Evolutionary conservation across 768 basidiomycete genomes (phyloP).

Genomic region (Boletus rufocinnamomeus): DNA sequence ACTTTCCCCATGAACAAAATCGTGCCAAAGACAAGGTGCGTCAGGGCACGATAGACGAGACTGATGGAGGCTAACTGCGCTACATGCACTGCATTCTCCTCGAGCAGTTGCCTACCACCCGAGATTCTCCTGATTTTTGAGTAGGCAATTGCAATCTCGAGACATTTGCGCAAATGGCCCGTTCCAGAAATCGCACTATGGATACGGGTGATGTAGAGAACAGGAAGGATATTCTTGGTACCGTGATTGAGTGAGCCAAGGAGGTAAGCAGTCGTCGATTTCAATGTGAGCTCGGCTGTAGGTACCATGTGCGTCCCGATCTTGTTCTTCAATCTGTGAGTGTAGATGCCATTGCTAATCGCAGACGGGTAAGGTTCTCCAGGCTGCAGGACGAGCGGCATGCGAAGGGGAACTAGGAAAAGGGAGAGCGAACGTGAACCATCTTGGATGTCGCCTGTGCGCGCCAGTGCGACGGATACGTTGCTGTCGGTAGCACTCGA

Average conservation of each 20-base stretch:
- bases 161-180: constrained; percentile 59
- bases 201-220: constrained; percentile 77
- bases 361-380: constrained; percentile 44
- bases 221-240: constrained; percentile 64
- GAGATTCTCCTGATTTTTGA: constrained; percentile 59
- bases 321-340: constrained; percentile 79
- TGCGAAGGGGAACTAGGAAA: constrained; percentile 65
- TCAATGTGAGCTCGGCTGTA: constrained; percentile 71
- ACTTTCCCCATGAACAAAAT: constrained; percentile 59
- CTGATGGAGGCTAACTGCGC: constrained; percentile 61
- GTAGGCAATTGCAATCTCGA: constrained; percentile 66
- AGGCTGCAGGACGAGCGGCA: constrained; percentile 50
- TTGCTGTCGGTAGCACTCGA: constrained; percentile 81
- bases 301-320: constrained; percentile 74
- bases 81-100: constrained; percentile 62
- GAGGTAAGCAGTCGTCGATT: constrained; percentile 60
- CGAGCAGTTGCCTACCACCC: constrained; percentile 50
- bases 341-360: constrained; percentile 62
- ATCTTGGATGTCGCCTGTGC: constrained; percentile 55
- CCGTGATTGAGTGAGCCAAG: constrained; percentile 61
- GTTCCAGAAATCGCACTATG: constrained; percentile 61
- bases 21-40: constrained; percentile 63
- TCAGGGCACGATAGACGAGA: constrained; percentile 64
- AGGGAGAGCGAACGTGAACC: constrained; percentile 73
- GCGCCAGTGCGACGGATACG: constrained; percentile 69